Evolutionary conservation across 768 basidiomycete species (phyloP), one percentile per base, ranked within the genome.

Genomic region (Thelephora ganbajun): DNA sequence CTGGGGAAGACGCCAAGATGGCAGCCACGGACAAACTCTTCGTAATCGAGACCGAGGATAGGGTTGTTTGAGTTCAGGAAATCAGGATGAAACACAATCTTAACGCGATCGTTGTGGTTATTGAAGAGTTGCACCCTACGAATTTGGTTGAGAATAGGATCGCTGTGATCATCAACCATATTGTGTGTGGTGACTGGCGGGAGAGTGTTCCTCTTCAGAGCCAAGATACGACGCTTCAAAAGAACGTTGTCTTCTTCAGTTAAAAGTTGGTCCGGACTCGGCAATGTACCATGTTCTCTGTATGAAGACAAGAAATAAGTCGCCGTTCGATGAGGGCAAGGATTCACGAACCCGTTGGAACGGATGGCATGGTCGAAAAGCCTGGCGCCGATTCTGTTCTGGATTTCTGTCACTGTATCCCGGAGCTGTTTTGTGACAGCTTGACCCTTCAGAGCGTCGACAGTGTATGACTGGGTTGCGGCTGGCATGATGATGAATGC

Each of bases 401-500:
- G 91, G 56, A 99, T 90, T 61, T 98, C 93, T 11, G 82, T 85
- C 45, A 98, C 91, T 5, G 94, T 96, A 59, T 98, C 96, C 46
- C 83, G 80, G 9, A 99, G 70, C 63, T 98, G 96, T 62, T 94
- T 94, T 49, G 89, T 97, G 44, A 97, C 96, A 12, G 96, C 96
- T 58, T 98, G 96, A 11, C 83, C 83, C 63, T 99, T 99, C 53
- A 99, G 77, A 0, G 96, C 91, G 57, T 99, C 96, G 57, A 99
- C 78, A 19, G 94, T 97, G 68, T 98, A 99, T 4, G 91, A 94
- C 58, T 93, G 84, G 1, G 91, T 97, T 9, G 87, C 67, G 5
- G 96, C 96, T 18, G 96, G 96, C 87, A 96, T 94, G 65, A 99
- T 97, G 63, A 99, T 89, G 71, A 99, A 99, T 0, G 96, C 96